phyloP scores from a whole-genome alignment of 768 basidiomycete genomes.

The Suillus occidentalis region DNA sequence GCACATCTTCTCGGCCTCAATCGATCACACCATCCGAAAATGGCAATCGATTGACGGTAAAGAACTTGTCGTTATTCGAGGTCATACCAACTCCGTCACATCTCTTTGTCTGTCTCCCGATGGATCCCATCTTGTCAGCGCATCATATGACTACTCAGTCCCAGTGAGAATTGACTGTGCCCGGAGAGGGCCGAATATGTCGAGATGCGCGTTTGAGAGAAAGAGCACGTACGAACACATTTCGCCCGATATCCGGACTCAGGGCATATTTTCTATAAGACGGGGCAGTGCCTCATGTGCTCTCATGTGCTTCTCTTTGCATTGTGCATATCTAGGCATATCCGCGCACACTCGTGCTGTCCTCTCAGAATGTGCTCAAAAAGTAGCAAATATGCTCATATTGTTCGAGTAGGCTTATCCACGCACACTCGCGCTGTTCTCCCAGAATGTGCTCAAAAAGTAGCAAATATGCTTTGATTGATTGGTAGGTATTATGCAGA shows the following conservation, averaged over 20 bases:
- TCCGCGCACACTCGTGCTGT: neutral
- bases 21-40: too few species aligned
- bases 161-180: too few species aligned
- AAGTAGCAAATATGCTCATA: neutral
- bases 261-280: too few species aligned
- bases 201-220: too few species aligned
- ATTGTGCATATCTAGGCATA: too few species aligned
- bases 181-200: too few species aligned
- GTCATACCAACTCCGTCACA: neutral
- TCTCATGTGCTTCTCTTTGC: too few species aligned
- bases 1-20: too few species aligned
- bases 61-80: neutral
- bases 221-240: neutral
- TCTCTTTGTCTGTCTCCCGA: neutral
- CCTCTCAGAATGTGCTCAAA: neutral
- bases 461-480: neutral
- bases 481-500: neutral
- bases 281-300: too few species aligned
- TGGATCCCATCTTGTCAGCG: neutral
- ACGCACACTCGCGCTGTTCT: neutral
- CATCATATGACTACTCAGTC: neutral
- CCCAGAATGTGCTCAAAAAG: neutral
- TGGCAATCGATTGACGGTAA: too few species aligned
- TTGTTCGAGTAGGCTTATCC: neutral
- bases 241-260: conserved; percentile 13